Conservation (phyloP, 2,329 filamentous ascomycete genomes). For the Polytolypa hystricis region DNA sequence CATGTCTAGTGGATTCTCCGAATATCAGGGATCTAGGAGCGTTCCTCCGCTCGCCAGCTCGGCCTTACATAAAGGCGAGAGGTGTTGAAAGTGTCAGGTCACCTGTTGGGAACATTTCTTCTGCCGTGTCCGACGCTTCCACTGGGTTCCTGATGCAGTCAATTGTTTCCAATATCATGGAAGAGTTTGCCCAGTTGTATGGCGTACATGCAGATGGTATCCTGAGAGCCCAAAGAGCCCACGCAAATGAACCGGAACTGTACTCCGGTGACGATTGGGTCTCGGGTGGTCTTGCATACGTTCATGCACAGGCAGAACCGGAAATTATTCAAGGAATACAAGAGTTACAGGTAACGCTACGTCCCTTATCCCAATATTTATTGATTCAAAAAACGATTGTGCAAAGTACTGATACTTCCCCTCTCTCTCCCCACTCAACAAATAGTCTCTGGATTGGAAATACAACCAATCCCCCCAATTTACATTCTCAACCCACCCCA, state of each 20-base stretch:
- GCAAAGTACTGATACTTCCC: neutral
- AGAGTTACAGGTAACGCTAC: constrained; percentile 42
- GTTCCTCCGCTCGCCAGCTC: constrained; percentile 68
- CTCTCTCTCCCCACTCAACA: too few relatives aligned
- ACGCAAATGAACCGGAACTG: constrained; percentile 22
- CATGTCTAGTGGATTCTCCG: constrained; percentile 68
- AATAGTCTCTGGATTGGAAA: constrained; percentile 53
- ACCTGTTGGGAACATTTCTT: constrained; percentile 64
- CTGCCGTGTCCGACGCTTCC: constrained; percentile 39
- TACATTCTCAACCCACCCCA: constrained; percentile 53
- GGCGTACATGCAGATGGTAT: constrained; percentile 29
- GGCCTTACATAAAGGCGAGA: constrained; percentile 62
- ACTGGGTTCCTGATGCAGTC: constrained; percentile 37
- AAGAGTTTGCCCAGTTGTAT: constrained; percentile 60
- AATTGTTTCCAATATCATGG: constrained; percentile 44
- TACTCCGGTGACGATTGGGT: constrained; percentile 26
- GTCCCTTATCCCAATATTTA: neutral
- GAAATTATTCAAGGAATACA: constrained; percentile 51
- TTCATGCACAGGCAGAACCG: constrained; percentile 33
- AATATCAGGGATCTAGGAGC: constrained; percentile 59
- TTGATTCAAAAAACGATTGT: neutral
- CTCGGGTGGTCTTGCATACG: constrained; percentile 41
- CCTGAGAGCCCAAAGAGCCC: constrained; percentile 22
- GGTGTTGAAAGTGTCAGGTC: constrained; percentile 90
- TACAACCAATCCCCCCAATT: constrained; percentile 82